Evolutionary conservation across 2,329 filamentous ascomycete species (phyloP).

Genomic region (Sphaerulina populicola): DNA sequence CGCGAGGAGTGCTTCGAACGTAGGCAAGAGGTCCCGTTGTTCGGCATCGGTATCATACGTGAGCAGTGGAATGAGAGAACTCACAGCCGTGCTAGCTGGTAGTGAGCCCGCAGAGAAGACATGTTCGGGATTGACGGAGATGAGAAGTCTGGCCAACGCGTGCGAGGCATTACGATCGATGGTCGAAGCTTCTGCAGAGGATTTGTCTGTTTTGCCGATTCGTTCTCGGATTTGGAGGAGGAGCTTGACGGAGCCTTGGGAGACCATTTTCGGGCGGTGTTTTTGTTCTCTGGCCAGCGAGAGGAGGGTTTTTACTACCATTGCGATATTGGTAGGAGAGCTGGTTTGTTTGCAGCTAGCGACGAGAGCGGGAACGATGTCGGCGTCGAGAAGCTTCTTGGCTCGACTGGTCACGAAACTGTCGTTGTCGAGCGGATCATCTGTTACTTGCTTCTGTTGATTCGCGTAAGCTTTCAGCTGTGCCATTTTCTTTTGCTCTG

Average conservation of each 20-base stretch:
- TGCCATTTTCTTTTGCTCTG: slow-evolving; percentile 85
- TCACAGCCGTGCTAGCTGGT: slow-evolving; percentile 66
- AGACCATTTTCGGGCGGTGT: slow-evolving; percentile 70
- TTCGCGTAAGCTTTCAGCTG: slow-evolving; percentile 94
- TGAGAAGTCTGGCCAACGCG: slow-evolving; percentile 53
- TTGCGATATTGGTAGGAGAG: slow-evolving; percentile 60
- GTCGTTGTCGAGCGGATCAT: slow-evolving; percentile 66
- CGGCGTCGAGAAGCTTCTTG: slow-evolving; percentile 67
- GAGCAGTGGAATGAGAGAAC: slow-evolving; percentile 69
- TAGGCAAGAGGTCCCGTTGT: slow-evolving; percentile 70
- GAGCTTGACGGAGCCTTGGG: slow-evolving; percentile 86
- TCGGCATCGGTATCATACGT: slow-evolving; percentile 51
- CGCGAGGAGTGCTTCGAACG: slow-evolving; percentile 83
- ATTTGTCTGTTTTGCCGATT: slow-evolving; percentile 47
- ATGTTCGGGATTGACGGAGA: slow-evolving; percentile 53
- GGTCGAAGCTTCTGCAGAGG: slow-evolving; percentile 21
- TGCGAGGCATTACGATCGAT: slow-evolving; percentile 31
- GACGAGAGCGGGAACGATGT: slow-evolving; percentile 67
- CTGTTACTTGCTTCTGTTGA: slow-evolving; percentile 55
- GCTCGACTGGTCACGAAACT: slow-evolving; percentile 68
- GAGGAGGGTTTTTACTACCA: slow-evolving; percentile 68
- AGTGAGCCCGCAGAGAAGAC: slow-evolving; percentile 69
- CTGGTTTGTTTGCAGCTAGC: slow-evolving; percentile 36
- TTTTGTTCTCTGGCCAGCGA: slow-evolving; percentile 66
- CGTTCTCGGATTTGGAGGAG: slow-evolving; percentile 62